Percentiles rank a stretch among this genome's conserved stretches.
phyloP scores from a whole-genome alignment of 73 alveolate species.

The Uronychia binucleata region DNA sequence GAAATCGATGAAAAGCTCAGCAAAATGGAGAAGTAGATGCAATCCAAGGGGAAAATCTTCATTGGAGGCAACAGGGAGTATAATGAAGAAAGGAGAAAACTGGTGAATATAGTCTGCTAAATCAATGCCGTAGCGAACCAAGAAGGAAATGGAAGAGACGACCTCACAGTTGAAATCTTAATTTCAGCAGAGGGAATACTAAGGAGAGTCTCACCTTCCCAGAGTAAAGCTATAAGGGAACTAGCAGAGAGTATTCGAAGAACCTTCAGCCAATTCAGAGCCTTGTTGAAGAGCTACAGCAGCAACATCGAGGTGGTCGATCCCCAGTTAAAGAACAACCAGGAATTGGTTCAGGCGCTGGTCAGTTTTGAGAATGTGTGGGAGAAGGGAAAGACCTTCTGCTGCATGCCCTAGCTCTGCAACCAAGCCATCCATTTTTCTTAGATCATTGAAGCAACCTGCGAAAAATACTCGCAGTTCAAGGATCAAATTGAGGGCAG shows the following conservation, averaged over 20 bases:
- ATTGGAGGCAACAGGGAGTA: slow-evolving; percentile 34
- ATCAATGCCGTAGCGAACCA: slow-evolving; percentile 94
- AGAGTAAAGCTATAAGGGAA: slow-evolving; percentile 81
- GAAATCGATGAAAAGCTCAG: slow-evolving; percentile 91
- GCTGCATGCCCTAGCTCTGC: slow-evolving; percentile 48
- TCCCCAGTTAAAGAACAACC: slow-evolving; percentile 92
- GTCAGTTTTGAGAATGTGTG: slow-evolving; percentile 87
- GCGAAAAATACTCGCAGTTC: slow-evolving; percentile 65
- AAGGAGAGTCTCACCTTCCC: slow-evolving; percentile 76
- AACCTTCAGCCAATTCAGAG: slow-evolving; percentile 44
- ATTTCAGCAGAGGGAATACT: slow-evolving; percentile 85
- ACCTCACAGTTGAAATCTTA: slow-evolving; percentile 84
- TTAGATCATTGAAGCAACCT: slow-evolving; percentile 67
- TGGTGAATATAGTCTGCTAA: slow-evolving; percentile 76
- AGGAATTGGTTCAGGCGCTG: slow-evolving; percentile 89
- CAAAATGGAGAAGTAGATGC: slow-evolving; percentile 74
- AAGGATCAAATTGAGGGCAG: slow-evolving; percentile 65
- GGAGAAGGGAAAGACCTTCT: slow-evolving; percentile 88
- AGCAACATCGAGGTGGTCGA: slow-evolving; percentile 95
- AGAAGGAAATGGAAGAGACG: slow-evolving; percentile 98
- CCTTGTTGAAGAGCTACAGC: slow-evolving; percentile 84
- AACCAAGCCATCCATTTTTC: slow-evolving; percentile 41
- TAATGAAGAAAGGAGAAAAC: slow-evolving; percentile 39
- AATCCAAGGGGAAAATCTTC: slow-evolving; percentile 78
- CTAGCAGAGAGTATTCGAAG: slow-evolving; percentile 84